Conservation (phyloP, 2,329 filamentous ascomycete genomes). For the Coniochaeta sp. region DNA sequence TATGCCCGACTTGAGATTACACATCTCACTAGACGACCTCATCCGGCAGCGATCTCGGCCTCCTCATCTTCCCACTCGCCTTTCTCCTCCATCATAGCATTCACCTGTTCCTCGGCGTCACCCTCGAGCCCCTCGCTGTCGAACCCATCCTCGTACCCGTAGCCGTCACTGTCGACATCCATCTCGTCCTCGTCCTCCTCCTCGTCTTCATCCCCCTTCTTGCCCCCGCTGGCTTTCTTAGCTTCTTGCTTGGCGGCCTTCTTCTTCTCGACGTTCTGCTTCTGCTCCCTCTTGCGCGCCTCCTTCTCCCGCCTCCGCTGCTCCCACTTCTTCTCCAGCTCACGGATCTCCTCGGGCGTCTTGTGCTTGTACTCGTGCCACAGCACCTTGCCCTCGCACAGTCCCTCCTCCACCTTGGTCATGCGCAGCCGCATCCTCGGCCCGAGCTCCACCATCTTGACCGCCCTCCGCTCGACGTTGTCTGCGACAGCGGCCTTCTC, state of each 20-base stretch:
- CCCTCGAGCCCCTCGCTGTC: slow-evolving; percentile 44
- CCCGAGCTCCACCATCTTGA: slow-evolving; percentile 88
- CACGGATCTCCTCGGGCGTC: slow-evolving; percentile 66
- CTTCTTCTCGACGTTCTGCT: slow-evolving; percentile 85
- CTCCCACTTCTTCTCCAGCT: slow-evolving; percentile 79
- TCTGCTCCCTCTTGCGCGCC: slow-evolving; percentile 71
- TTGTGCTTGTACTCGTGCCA: slow-evolving; percentile 97
- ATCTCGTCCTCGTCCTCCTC: slow-evolving; percentile 32
- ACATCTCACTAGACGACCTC: neutral
- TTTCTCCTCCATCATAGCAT: slow-evolving; percentile 40
- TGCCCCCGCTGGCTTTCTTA: slow-evolving; percentile 50
- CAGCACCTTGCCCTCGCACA: slow-evolving; percentile 86
- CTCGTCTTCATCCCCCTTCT: slow-evolving; percentile 15
- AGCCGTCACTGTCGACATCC: slow-evolving; percentile 26
- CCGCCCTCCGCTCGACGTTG: slow-evolving; percentile 73
- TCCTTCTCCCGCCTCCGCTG: slow-evolving; percentile 74
- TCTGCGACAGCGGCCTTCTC: slow-evolving; percentile 31
- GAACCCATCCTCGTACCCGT: slow-evolving; percentile 35
- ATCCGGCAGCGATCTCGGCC: slow-evolving; percentile 23
- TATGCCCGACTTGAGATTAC: neutral
- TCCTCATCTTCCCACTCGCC: slow-evolving; percentile 47
- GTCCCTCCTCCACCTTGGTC: slow-evolving; percentile 92
- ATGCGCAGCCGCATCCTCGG: slow-evolving; percentile 83
- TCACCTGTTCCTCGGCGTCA: slow-evolving; percentile 40
- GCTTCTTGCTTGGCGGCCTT: slow-evolving; percentile 77